phyloP scores from a whole-genome alignment of 495 filamentous ascomycete genomes.

The Niebla homalea region DNA sequence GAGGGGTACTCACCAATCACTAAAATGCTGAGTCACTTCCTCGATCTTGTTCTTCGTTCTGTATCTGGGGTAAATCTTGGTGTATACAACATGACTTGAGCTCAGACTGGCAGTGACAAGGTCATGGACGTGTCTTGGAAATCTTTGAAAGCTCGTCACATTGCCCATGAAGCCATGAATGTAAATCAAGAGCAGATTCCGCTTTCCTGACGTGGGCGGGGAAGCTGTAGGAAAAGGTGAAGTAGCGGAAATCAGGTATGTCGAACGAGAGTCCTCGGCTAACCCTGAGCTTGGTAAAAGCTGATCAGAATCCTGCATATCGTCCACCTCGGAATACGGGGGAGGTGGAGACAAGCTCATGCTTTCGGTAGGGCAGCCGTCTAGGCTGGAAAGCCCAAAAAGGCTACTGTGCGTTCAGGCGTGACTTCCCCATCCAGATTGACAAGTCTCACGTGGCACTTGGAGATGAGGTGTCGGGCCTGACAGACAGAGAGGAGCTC shows the following conservation, averaged over 20 bases:
- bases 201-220: constrained; percentile 19
- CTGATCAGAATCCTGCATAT: constrained; percentile 4
- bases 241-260: constrained; percentile 36
- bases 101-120: constrained; percentile 51
- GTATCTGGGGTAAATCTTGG: constrained; percentile 86
- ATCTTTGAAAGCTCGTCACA: constrained; percentile 74
- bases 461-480: no score
- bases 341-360: constrained; percentile 1
- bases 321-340: constrained; percentile 7
- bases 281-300: constrained; percentile 16
- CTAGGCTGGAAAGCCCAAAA: no score
- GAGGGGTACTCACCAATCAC: constrained; percentile 45
- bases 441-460: neutral
- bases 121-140: constrained; percentile 78
- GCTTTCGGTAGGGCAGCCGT: no score
- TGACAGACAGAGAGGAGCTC: no score
- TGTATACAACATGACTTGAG: constrained; percentile 68
- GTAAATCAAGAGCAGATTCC: constrained; percentile 67
- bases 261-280: constrained; percentile 42
- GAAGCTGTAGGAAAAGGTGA: constrained; percentile 42
- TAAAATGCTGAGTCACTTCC: constrained; percentile 68
- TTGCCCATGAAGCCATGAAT: constrained; percentile 92
- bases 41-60: constrained; percentile 64
- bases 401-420: no score
- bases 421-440: no score